A percentile compares a stretch with the other conserved stretches of the same genome.
Conservation (phyloP, 257 asterid species). For the Rhazya stricta region DNA sequence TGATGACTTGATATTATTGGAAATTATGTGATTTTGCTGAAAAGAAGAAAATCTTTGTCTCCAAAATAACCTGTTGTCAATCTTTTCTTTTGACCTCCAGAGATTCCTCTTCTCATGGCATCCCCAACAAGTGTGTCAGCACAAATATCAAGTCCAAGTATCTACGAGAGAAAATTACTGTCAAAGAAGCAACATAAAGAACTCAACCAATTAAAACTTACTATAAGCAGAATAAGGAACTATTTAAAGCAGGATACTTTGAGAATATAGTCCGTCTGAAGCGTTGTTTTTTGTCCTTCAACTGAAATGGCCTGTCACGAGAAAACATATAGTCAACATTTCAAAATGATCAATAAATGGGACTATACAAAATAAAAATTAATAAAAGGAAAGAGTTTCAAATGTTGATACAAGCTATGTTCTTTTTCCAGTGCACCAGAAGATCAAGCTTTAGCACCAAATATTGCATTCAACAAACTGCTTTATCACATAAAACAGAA, state of each 20-base stretch:
- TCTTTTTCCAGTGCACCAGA: not conserved
- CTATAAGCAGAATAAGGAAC: not conserved
- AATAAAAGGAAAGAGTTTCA: too few species aligned
- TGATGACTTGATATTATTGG: not conserved
- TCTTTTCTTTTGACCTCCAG: slow-evolving; percentile 61
- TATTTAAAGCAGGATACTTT: slow-evolving; percentile 26
- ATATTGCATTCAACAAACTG: not conserved
- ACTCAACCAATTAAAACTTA: not conserved
- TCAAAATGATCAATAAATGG: not conserved
- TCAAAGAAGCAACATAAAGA: not conserved
- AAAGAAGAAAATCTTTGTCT: not conserved
- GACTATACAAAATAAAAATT: not conserved
- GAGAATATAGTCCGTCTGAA: slow-evolving; percentile 50
- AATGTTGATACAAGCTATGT: not conserved
- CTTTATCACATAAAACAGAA: not conserved
- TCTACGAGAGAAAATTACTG: slow-evolving; percentile 21
- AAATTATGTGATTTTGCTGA: not conserved
- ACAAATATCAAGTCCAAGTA: slow-evolving; percentile 54
- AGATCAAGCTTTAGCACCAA: not conserved
- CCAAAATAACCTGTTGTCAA: slow-evolving; percentile 39
- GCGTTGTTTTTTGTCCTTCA: slow-evolving; percentile 44
- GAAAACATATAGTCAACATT: not conserved
- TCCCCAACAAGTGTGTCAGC: slow-evolving; percentile 48
- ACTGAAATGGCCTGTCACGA: slow-evolving; percentile 37
- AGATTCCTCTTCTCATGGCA: slow-evolving; percentile 51